Conservation (phyloP, 768 basidiomycete species). For the Mycena rebaudengoi region DNA sequence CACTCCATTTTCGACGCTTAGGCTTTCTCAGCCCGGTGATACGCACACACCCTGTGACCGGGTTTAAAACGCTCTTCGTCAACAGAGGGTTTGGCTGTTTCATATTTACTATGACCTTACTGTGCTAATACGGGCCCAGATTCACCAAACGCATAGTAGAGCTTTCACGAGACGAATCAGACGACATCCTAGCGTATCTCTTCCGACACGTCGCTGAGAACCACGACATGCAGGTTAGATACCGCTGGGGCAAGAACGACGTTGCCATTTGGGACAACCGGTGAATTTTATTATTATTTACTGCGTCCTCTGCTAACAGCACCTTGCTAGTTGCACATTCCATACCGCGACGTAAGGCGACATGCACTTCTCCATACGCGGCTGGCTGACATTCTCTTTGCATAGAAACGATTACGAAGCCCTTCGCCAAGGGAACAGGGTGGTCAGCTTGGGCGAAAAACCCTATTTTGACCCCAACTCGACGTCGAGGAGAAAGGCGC, state of each 20-base stretch:
- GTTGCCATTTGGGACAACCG: conserved; percentile 73
- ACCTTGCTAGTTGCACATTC: conserved; percentile 41
- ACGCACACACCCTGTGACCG: conserved; percentile 66
- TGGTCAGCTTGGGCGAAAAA: conserved; percentile 61
- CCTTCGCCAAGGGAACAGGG: conserved; percentile 56
- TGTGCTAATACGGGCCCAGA: conserved; percentile 31
- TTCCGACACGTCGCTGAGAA: conserved; percentile 60
- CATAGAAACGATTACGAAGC: conserved; percentile 45
- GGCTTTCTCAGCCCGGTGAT: conserved; percentile 51
- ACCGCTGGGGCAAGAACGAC: conserved; percentile 60
- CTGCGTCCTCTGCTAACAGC: background rate
- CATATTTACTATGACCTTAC: background rate
- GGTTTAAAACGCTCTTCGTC: conserved; percentile 65
- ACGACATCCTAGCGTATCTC: conserved; percentile 57
- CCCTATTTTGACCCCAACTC: conserved; percentile 57
- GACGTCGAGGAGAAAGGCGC: conserved; percentile 44
- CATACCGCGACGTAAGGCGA: conserved; percentile 53
- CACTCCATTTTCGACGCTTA: background rate
- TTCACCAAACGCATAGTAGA: conserved; percentile 67
- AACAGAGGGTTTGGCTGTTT: conserved; percentile 51
- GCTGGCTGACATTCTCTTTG: background rate
- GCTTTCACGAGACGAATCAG: conserved; percentile 61
- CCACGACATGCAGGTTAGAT: conserved; percentile 64
- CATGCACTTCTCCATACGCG: background rate
- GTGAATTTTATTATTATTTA: background rate